Evolutionary conservation across 768 basidiomycete species (phyloP), one percentile per base, ranked within the genome.

Genomic region (Naganishia onofrii): DNA sequence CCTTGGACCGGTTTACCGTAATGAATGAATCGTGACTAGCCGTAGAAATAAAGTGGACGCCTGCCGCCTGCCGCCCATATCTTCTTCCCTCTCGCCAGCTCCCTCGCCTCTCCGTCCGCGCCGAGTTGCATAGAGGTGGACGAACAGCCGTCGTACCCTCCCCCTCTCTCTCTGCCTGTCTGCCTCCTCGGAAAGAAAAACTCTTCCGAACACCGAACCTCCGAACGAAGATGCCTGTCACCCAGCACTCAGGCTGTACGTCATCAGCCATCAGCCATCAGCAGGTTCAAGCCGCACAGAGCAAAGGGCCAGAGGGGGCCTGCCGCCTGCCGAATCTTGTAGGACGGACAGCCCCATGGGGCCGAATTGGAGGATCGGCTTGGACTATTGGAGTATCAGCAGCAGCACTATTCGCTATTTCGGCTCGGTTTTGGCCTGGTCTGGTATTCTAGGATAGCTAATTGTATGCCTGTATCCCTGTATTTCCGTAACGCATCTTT

Each of bases 331-430:
- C 48, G 48, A 51, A 51, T 1, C 21, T 51, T n/a, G 48, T n/a
- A n/a, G 48, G 23, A 17, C 21, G 23, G 23, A 17, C 42, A 23
- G n/a, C 48, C 48, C 48, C 48, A 51, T 51, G 48, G 48, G 48
- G 48, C 48, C 48, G 48, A 51, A 26, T n/a, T n/a, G n/a, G n/a
- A n/a, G 7, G n/a, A 51, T 51, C 48, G 48, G 48, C 48, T 51
- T 26, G 48, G 23, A n/a, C 48, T 51, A n/a, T 51, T 8, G n/a
- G 23, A 51, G 23, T 51, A 26, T 51, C 48, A 51, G 15, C n/a
- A 3, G 23, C n/a, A n/a, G n/a, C n/a, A n/a, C n/a, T n/a, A n/a
- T n/a, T n/a, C n/a, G n/a, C n/a, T n/a, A n/a, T n/a, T 51, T 23
- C 48, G 48, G 48, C 48, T 51, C 23, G 6, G 6, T 2, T 17